phyloP scores from a whole-genome alignment of 106 monocot genomes.

The Acorus gramineus region DNA sequence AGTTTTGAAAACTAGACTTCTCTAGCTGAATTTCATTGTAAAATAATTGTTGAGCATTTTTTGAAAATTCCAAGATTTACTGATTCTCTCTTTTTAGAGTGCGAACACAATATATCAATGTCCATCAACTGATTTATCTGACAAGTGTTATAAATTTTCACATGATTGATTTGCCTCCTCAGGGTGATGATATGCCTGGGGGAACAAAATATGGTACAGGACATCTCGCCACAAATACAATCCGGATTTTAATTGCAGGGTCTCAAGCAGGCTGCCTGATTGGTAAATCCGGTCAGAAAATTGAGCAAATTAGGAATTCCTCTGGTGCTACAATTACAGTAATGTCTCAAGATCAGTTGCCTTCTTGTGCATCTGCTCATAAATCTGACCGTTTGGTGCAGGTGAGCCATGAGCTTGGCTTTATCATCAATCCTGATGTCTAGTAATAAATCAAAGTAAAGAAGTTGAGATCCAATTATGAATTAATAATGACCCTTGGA shows the following conservation, averaged over 20 bases:
- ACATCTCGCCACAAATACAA: background rate
- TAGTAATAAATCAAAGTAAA: background rate
- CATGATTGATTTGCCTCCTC: too few relatives aligned
- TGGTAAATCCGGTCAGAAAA: slow-evolving; percentile 10
- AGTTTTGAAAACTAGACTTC: too few relatives aligned
- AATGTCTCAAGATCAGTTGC: slow-evolving; percentile 9
- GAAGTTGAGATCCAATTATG: background rate
- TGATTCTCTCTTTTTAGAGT: too few relatives aligned
- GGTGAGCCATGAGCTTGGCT: background rate
- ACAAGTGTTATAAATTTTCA: too few relatives aligned
- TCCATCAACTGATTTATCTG: too few relatives aligned
- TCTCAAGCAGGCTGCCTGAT: slow-evolving; percentile 13
- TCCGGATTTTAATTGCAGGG: slow-evolving; percentile 10
- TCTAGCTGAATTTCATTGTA: too few relatives aligned
- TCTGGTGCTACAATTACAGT: slow-evolving; percentile 7
- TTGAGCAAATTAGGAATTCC: slow-evolving; percentile 9
- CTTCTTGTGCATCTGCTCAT: slow-evolving; percentile 10
- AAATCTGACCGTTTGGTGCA: slow-evolving; percentile 13
- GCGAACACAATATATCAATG: too few relatives aligned
- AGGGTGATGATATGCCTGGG: background rate
- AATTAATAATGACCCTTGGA: too few relatives aligned
- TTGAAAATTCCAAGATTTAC: too few relatives aligned
- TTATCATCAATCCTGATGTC: background rate
- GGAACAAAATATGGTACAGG: slow-evolving; percentile 1
- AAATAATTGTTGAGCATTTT: too few relatives aligned